Base-by-base conservation (phyloP, 2,329 filamentous ascomycete genomes). In the Arthrocladium fulminans region DNA sequence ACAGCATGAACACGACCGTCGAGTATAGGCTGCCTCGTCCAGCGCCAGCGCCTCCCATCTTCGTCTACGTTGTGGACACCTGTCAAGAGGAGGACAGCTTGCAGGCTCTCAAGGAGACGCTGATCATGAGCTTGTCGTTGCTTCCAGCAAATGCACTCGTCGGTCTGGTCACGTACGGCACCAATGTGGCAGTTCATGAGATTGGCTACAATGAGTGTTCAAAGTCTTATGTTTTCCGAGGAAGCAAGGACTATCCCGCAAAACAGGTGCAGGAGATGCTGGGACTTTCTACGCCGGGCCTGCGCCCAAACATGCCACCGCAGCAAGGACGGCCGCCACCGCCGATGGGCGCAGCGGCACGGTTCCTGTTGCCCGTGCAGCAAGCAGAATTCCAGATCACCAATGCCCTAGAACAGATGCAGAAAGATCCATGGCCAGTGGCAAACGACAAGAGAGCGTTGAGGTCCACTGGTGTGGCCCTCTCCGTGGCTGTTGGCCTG, bases 261-360 rank as follows among this genome's bases (percentile, higher is more conserved):
- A 97, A 97, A 72, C 89, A 97, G 65, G 88, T 98, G n/a, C 90
- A 97, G 67, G 92, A 98, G 63, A 98, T 98, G 92, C 82, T 98
- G 44, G 92, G 89, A 23, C 75, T 96, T 47, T 75, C 83, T 41
- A 78, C 84, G 17, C 74, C 85, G 20, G 80, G 81, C 29, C 67
- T 88, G 54, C 81, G 92, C 56, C 88, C 88, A 34, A 71, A 77
- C 63, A 80, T 85, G 68, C 80, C 80, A 51, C 81, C 82, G 55
- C 79, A 81, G 54, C 82, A 84, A 59, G 86, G 87, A 54, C 81
- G 87, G 43, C 80, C 84, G 34, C 77, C 81, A 57, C 77, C 84
- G 58, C 79, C 84, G 9, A 81, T 86, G 67, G 86, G 88, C 35
- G 84, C 89, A 44, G 86, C 88, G 39, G 82, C 89, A 23, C 80